These are phyloP conservation scores for Aspergillus bertholletiae DNA, from an alignment of 495 filamentous ascomycete species.

Conservation along the genomic window DNA sequence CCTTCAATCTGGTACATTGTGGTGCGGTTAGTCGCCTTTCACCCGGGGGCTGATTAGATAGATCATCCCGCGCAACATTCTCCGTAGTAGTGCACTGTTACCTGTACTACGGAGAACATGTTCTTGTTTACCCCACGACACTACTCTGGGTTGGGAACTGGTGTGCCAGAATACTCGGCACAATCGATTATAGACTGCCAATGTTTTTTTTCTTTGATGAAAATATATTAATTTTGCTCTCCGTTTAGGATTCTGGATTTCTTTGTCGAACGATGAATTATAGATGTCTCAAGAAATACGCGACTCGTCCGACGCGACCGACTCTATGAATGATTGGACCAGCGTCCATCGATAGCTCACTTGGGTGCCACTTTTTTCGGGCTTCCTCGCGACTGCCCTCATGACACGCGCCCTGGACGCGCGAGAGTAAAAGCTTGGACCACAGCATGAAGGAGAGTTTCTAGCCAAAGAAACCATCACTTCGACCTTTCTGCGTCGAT, in stretches of 20 bases:
- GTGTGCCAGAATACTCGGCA: not conserved
- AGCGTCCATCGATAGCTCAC: constrained; percentile 9
- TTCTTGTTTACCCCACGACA: constrained; percentile 1
- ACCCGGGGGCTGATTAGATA: not conserved
- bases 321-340: constrained; percentile 17
- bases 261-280: not conserved
- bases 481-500: constrained; percentile 4
- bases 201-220: not conserved
- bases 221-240: not conserved
- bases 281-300: not conserved
- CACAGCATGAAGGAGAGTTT: constrained; percentile 9
- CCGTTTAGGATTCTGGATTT: not conserved
- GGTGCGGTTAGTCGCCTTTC: not conserved
- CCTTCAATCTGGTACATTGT: not conserved
- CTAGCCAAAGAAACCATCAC: constrained; percentile 7
- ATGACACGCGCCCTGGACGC: constrained; percentile 19
- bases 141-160: not conserved
- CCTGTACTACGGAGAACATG: constrained; percentile 2
- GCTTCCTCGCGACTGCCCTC: constrained; percentile 16
- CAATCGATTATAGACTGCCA: not conserved
- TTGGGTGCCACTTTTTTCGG: constrained; percentile 6
- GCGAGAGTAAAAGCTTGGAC: constrained; percentile 18
- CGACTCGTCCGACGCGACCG: constrained; percentile 15
- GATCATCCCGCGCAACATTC: not conserved
- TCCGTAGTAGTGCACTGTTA: constrained; percentile 1